Percentiles rank a stretch among this genome's conserved stretches.
Conservation (phyloP, 2,329 filamentous ascomycete genomes). For the Pleurostoma richardsiae region DNA sequence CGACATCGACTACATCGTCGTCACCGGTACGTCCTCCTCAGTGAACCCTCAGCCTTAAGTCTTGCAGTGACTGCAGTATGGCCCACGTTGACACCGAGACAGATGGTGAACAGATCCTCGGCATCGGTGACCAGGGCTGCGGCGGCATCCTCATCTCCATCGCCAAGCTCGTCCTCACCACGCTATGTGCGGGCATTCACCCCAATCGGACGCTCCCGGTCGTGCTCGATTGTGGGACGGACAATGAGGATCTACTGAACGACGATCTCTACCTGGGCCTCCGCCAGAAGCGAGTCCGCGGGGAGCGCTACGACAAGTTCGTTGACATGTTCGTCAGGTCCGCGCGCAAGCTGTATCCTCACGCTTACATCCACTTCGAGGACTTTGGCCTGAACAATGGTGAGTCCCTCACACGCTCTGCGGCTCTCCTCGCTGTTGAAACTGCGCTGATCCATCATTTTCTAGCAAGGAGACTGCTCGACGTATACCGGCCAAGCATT, state of each 20-base stretch:
- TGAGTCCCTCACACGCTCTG: slow-evolving; percentile 15
- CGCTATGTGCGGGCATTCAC: slow-evolving; percentile 81
- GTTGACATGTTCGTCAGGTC: slow-evolving; percentile 69
- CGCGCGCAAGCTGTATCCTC: slow-evolving; percentile 66
- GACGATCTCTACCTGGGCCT: slow-evolving; percentile 80
- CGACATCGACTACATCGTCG: slow-evolving; percentile 84
- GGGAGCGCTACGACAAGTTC: slow-evolving; percentile 70
- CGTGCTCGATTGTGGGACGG: slow-evolving; percentile 79
- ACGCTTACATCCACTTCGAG: slow-evolving; percentile 83
- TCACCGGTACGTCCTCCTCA: slow-evolving; percentile 55
- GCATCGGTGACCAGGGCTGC: slow-evolving; percentile 85
- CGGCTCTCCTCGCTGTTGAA: neutral
- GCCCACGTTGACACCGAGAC: neutral
- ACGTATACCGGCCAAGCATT: slow-evolving; percentile 67
- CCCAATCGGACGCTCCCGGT: slow-evolving; percentile 74
- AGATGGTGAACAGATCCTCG: slow-evolving; percentile 69
- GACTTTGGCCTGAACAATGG: slow-evolving; percentile 78
- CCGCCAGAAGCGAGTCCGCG: slow-evolving; percentile 58
- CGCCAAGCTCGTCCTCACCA: slow-evolving; percentile 78
- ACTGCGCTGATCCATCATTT: neutral
- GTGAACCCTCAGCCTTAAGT: too few species aligned
- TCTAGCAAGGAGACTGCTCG: slow-evolving; percentile 65
- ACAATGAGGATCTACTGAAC: slow-evolving; percentile 69
- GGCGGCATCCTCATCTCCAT: slow-evolving; percentile 80
- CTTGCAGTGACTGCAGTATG: neutral